phyloP scores from a whole-genome alignment of 352 stramenopile species.

The Pythium sukuiense region DNA sequence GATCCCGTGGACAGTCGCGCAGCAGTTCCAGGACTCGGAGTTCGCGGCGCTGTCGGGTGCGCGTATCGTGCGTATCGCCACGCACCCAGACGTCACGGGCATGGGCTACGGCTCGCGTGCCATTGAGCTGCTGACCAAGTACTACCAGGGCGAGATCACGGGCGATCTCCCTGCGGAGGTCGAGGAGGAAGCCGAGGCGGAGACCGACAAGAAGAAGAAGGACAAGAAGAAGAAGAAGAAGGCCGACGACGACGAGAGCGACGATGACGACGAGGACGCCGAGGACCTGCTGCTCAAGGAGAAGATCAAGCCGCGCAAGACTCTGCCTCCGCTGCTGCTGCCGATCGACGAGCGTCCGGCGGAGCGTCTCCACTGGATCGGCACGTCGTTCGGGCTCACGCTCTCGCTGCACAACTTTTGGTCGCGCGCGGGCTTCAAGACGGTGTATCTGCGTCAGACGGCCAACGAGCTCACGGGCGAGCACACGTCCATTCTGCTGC shows the following conservation, averaged over 20 bases:
- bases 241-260: conserved; percentile 38
- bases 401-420: conserved; percentile 97
- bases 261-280: conserved; percentile 26
- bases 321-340: conserved; percentile 96
- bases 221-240: conserved; percentile 35
- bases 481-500: conserved; percentile 95
- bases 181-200: conserved; percentile 30
- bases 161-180: conserved; percentile 32
- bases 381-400: conserved; percentile 98
- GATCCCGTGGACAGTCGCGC: conserved; percentile 99
- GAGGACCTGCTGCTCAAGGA: conserved; percentile 62
- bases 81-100: conserved; percentile 94
- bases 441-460: conserved; percentile 98
- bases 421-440: conserved; percentile 91
- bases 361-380: conserved; percentile 98
- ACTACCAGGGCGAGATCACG: conserved; percentile 98
- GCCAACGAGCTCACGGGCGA: conserved; percentile 99
- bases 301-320: conserved; percentile 95
- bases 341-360: conserved; percentile 93
- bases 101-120: conserved; percentile 98
- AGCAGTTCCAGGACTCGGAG: conserved; percentile 99
- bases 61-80: conserved; percentile 97
- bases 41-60: conserved; percentile 97
- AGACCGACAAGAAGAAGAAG: conserved; percentile 25
- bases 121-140: conserved; percentile 95